Evolutionary conservation across 345 rosid genomes (phyloP).

Genomic region (Abelmoschus esculentus): DNA sequence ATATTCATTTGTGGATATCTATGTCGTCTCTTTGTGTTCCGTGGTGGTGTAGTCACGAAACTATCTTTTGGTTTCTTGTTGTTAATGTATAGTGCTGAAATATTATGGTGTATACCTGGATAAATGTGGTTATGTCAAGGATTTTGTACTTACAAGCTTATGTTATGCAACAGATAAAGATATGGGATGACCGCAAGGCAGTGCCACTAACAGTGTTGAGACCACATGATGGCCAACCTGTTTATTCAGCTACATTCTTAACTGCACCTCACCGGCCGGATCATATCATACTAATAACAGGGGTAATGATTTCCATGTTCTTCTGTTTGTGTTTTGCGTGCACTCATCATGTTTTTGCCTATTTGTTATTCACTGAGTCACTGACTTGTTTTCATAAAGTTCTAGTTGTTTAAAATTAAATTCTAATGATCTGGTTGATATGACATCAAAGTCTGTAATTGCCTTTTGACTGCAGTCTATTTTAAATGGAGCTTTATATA

Average conservation of each 20-base stretch:
- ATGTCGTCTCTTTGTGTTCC: background rate
- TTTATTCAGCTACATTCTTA: constrained; percentile 61
- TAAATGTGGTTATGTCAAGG: background rate
- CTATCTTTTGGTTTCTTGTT: background rate
- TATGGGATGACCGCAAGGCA: constrained; percentile 82
- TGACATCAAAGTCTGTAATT: background rate
- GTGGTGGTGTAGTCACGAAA: background rate
- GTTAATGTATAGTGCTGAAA: background rate
- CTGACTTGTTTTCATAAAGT: constrained; percentile 6
- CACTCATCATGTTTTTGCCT: background rate
- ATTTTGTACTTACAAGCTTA: constrained; percentile 4
- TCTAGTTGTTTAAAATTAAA: background rate
- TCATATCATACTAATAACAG: constrained; percentile 74
- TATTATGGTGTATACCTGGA: background rate
- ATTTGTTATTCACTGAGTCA: background rate
- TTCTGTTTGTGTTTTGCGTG: background rate
- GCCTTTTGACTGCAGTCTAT: background rate
- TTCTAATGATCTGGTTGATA: background rate
- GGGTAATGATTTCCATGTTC: constrained; percentile 24
- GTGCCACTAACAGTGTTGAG: constrained; percentile 59
- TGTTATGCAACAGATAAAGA: constrained; percentile 55
- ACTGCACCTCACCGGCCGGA: constrained; percentile 66
- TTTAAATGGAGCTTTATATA: background rate
- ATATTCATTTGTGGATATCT: background rate
- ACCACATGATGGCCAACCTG: constrained; percentile 84